Evolutionary conservation across 2,329 filamentous ascomycete genomes (phyloP), one percentile per base, ranked within the genome.

Genomic region (Penicillium palitans): DNA sequence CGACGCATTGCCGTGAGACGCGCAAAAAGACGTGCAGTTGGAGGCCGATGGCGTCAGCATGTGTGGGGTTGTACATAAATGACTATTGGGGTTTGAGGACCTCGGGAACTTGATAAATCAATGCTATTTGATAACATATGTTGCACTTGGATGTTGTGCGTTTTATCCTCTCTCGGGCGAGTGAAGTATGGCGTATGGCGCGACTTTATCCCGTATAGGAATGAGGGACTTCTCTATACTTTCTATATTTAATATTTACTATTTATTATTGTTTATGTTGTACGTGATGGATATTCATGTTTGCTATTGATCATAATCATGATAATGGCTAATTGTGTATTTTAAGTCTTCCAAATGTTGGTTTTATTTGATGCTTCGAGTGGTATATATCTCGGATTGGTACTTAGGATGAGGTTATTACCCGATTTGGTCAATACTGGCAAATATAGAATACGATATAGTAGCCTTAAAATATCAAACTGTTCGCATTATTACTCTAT

Each of bases 11-110:
- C 25, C 24, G 21, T 45, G 29, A 44, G 15, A 44, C 39, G 39
- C n/a, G 37, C n/a, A 25, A 52, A 44, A 66, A 66, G 61, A 57
- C 65, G 65, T 66, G 64, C 55, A 64, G 46, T 67, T 66, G 64
- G 64, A 66, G 65, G 51, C 53, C 41, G 64, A 67, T 67, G 65
- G 65, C 65, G 65, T 67, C 65, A 67, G 64, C 64, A 59, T 35
- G 29, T 33, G 29, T 52, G 37, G 49, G 25, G 35, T 40, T 27
- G n/a, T 1, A 48, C 45, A 24, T 17, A 44, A 24, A 44, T 45
- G 12, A 13, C 17, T 27, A 31, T 24, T 13, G 19, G 45, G 19
- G 29, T 35, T 35, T 17, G 15, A 17, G 33, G 15, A 35, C 15
- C 6, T 35, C 15, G 33, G 15, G 33, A 8, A 7, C 15, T 17